Base-by-base conservation (phyloP, 2,329 filamentous ascomycete species). In the Nigrospora osmanthi region DNA sequence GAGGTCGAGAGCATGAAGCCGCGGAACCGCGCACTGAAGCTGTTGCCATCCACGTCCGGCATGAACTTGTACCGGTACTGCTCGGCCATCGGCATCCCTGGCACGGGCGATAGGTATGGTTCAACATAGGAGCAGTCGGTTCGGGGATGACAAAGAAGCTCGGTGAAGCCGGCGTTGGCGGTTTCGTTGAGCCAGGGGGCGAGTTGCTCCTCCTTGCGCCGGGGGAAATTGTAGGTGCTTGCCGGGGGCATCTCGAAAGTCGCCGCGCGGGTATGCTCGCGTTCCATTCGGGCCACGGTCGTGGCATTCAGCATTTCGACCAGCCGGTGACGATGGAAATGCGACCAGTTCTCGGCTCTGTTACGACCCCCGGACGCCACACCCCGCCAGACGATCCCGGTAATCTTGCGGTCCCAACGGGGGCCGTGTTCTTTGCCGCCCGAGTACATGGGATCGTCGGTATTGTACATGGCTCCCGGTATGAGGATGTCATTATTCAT, bases 241-340 rank as follows among this genome's bases (percentile, higher is more conserved):
- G 50, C 19, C 3, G 56, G 43, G 11, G 74, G 74, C 45, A 80
- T 60, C 38, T 68, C 66, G 52, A 78, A 80, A 9, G 75, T 75
- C 49, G 62, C 58, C 32, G 72, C 57, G 34, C 66, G 63, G 40
- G 60, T 51, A 33, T 54, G 59, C 14, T 59, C 56, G 35, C 62
- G 55, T 54, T 82, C 75, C 31, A 74, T 67, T 10, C 61, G 55
- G 28, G 60, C 58, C 17, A 83, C 76, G 15, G 68, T 72, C 1
- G 79, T 83, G 10, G 73, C 74, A 54, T 88, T 87, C 40, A 84
- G 66, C 80, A 87, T 83, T 47, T 80, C 70, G 23, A 87, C 67
- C 47, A 87, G 78, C 4, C 84, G 80, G 53, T 85, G 83, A n/a
- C 83, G 79, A 49, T 87, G 83, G 54, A 86, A 85, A 33, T 78